Conservation (phyloP, 2,329 filamentous ascomycete genomes). For the Xylariales sp. region DNA sequence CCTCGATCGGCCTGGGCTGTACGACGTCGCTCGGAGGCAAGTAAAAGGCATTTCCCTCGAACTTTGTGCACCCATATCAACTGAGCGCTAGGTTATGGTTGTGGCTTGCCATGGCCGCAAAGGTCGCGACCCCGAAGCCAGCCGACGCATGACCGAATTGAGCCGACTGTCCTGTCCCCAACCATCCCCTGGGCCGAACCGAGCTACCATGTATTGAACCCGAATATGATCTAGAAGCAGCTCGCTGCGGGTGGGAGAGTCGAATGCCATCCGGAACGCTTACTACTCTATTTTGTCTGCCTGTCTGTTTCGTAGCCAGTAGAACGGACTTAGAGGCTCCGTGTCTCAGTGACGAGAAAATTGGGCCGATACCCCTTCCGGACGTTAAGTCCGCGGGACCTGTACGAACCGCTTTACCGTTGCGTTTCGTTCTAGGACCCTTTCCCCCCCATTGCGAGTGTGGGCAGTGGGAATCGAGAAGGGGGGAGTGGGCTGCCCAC, state of each 20-base stretch:
- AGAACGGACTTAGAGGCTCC: slow-evolving; percentile 29
- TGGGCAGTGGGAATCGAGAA: slow-evolving; percentile 13
- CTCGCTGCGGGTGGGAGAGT: neutral
- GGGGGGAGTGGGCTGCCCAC: neutral
- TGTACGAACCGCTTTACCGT: slow-evolving; percentile 24
- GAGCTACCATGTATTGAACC: slow-evolving; percentile 6
- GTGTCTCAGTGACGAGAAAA: slow-evolving; percentile 12
- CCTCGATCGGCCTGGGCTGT: neutral
- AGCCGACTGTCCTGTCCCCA: slow-evolving; percentile 1
- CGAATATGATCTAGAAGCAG: neutral
- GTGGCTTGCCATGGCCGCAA: slow-evolving; percentile 20
- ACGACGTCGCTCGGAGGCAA: neutral
- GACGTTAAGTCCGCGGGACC: neutral
- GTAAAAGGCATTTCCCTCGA: slow-evolving; percentile 3
- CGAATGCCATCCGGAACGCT: slow-evolving; percentile 12
- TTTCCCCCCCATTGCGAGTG: neutral
- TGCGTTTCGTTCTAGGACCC: neutral
- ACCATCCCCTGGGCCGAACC: slow-evolving; percentile 24
- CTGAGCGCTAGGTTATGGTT: neutral
- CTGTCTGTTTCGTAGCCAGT: neutral
- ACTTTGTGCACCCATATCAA: slow-evolving; percentile 1
- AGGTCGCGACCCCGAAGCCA: slow-evolving; percentile 20
- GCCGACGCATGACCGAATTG: slow-evolving; percentile 6
- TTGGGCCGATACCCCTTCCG: neutral
- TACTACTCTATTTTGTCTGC: neutral